These are phyloP conservation scores for Vicia faba DNA, from an alignment of 306 rosid species.

Conservation along the genomic window DNA sequence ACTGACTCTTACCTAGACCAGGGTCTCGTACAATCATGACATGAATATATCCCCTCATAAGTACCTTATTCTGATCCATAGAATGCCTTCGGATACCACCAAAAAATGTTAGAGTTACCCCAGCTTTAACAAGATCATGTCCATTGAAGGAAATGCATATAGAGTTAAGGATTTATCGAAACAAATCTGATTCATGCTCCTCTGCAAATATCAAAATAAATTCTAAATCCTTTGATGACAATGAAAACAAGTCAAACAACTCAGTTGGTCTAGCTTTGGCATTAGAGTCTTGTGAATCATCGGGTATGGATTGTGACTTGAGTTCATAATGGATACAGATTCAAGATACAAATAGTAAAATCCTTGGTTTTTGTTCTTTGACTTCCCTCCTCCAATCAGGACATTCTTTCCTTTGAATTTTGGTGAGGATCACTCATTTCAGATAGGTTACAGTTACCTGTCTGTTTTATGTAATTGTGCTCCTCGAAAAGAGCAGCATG, in stretches of 20 bases:
- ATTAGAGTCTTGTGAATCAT: conserved; percentile 61
- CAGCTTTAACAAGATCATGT: conserved; percentile 86
- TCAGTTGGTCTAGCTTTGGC: conserved; percentile 65
- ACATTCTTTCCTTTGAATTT: conserved; percentile 76
- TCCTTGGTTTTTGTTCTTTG: conserved; percentile 82
- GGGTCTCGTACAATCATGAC: conserved; percentile 94
- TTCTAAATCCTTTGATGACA: conserved; percentile 87
- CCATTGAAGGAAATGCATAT: conserved; percentile 94
- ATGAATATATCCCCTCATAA: conserved; percentile 95
- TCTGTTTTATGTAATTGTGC: conserved; percentile 72
- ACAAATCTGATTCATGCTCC: conserved; percentile 80
- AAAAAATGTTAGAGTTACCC: conserved; percentile 48
- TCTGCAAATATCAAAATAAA: conserved; percentile 69
- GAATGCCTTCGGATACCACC: conserved; percentile 88
- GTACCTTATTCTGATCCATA: conserved; percentile 89
- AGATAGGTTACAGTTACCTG: conserved; percentile 85
- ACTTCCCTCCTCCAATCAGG: too few species aligned
- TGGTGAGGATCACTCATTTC: conserved; percentile 85
- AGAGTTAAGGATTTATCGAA: conserved; percentile 85
- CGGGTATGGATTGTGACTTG: conserved; percentile 67
- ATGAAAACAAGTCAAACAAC: conserved; percentile 69
- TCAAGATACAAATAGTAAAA: conserved; percentile 89
- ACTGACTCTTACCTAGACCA: conserved; percentile 93
- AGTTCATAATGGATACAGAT: conserved; percentile 78
- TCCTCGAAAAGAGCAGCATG: conserved; percentile 76